Conservation (phyloP, 1,284 basidiomycete species). For the Fomitopsis pinicola region DNA sequence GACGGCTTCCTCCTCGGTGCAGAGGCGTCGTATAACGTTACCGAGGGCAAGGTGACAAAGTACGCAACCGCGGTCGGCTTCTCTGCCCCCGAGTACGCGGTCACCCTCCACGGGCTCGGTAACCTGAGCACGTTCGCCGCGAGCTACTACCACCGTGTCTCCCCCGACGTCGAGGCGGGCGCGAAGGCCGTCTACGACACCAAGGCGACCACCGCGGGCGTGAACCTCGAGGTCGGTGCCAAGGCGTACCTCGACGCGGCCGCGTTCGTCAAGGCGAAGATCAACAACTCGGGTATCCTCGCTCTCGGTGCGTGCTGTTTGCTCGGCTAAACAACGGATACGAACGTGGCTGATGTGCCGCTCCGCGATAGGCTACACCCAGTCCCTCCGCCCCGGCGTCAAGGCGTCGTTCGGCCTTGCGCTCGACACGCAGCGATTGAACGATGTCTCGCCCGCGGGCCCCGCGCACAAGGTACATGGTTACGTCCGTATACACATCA, state of each 20-base stretch:
- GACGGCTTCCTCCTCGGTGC: slow-evolving; percentile 97
- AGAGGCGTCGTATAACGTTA: slow-evolving; percentile 96
- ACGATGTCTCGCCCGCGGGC: slow-evolving; percentile 58
- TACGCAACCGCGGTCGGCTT: slow-evolving; percentile 93
- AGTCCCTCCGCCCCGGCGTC: slow-evolving; percentile 92
- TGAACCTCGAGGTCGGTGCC: slow-evolving; percentile 93
- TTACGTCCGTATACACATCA: background rate
- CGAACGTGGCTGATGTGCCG: background rate
- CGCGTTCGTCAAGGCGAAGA: slow-evolving; percentile 97
- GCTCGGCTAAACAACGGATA: background rate
- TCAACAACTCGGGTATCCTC: slow-evolving; percentile 94
- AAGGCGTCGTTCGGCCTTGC: slow-evolving; percentile 93
- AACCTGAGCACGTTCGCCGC: slow-evolving; percentile 94
- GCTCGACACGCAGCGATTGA: slow-evolving; percentile 86
- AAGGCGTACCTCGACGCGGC: slow-evolving; percentile 93
- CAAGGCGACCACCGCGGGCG: slow-evolving; percentile 84
- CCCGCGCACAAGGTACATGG: slow-evolving; percentile 66
- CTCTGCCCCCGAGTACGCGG: slow-evolving; percentile 95
- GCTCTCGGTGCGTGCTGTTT: slow-evolving; percentile 56
- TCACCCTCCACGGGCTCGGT: slow-evolving; percentile 93
- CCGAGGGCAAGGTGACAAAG: slow-evolving; percentile 86
- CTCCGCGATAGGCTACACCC: slow-evolving; percentile 69
- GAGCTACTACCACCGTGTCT: slow-evolving; percentile 99
- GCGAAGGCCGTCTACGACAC: slow-evolving; percentile 97
- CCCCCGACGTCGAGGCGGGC: slow-evolving; percentile 92